phyloP scores from a whole-genome alignment of 345 rosid genomes.

The Sapria himalayana region DNA sequence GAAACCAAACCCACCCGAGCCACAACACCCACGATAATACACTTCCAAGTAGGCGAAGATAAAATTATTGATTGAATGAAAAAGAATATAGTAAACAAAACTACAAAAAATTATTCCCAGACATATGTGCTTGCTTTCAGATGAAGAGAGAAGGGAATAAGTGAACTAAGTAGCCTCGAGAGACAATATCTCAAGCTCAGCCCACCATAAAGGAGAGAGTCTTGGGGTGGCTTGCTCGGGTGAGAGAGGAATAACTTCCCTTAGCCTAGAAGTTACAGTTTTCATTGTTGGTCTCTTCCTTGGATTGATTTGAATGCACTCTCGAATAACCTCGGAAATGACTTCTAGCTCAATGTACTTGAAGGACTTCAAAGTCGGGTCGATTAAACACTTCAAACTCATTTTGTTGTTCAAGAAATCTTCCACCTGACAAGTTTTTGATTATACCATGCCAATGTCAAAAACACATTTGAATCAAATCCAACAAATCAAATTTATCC shows the following conservation, averaged over 20 bases:
- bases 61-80: too few species aligned
- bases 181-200: slow-evolving; percentile 86
- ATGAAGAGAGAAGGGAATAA: neutral
- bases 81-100: too few species aligned
- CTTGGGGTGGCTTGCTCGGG: slow-evolving; percentile 87
- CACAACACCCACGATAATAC: too few species aligned
- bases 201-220: slow-evolving; percentile 98
- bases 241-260: slow-evolving; percentile 33
- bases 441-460: slow-evolving; percentile 1
- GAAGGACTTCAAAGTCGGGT: slow-evolving; percentile 42
- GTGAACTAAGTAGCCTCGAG: slow-evolving; percentile 44
- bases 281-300: slow-evolving; percentile 52
- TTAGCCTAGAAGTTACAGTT: slow-evolving; percentile 32
- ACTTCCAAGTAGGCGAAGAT: too few species aligned
- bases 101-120: too few species aligned
- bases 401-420: slow-evolving; percentile 30
- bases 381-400: slow-evolving; percentile 31
- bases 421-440: slow-evolving; percentile 28
- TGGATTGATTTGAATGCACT: slow-evolving; percentile 37
- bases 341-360: slow-evolving; percentile 46
- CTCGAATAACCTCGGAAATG: slow-evolving; percentile 35
- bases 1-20: too few species aligned
- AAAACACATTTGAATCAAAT: too few species aligned
- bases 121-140: too few species aligned
- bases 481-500: too few species aligned